Conservation (phyloP, 306 rosid genomes). For the Mimosa bimucronata region DNA sequence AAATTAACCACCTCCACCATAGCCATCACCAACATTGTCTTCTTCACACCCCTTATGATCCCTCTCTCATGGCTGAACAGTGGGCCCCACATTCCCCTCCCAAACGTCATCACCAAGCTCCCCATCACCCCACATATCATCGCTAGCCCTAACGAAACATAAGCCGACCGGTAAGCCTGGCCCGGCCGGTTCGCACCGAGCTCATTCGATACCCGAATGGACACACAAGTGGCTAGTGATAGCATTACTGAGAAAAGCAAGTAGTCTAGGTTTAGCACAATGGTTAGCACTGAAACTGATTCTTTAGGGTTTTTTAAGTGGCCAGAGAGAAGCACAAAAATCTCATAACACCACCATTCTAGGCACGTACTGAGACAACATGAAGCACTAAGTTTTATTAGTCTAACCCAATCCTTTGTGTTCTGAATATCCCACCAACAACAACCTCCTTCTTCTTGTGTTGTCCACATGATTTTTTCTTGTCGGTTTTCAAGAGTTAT, state of each 20-base stretch:
- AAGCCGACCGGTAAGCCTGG: constrained; percentile 57
- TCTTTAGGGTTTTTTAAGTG: constrained; percentile 58
- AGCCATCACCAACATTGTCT: constrained; percentile 73
- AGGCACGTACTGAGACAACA: constrained; percentile 88
- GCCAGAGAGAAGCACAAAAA: constrained; percentile 66
- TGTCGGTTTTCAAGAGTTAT: constrained; percentile 39
- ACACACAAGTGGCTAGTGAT: constrained; percentile 71
- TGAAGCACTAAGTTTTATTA: constrained; percentile 70
- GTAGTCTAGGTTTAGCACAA: constrained; percentile 73
- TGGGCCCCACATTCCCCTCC: constrained; percentile 75
- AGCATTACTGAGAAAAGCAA: constrained; percentile 64
- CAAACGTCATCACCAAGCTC: constrained; percentile 62
- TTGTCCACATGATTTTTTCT: constrained; percentile 40
- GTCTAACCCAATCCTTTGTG: constrained; percentile 61
- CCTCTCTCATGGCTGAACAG: constrained; percentile 65
- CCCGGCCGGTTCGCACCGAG: constrained; percentile 63
- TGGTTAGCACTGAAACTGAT: constrained; percentile 55
- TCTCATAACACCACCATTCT: constrained; percentile 98
- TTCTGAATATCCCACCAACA: constrained; percentile 72
- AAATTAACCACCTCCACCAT: constrained; percentile 72
- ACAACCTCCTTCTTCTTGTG: constrained; percentile 41
- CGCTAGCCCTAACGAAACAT: constrained; percentile 52
- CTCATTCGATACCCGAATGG: constrained; percentile 70
- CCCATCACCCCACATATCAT: constrained; percentile 54
- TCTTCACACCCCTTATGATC: constrained; percentile 63